Conservation (phyloP, 352 stramenopile genomes). For the Phytophthora syringae region DNA sequence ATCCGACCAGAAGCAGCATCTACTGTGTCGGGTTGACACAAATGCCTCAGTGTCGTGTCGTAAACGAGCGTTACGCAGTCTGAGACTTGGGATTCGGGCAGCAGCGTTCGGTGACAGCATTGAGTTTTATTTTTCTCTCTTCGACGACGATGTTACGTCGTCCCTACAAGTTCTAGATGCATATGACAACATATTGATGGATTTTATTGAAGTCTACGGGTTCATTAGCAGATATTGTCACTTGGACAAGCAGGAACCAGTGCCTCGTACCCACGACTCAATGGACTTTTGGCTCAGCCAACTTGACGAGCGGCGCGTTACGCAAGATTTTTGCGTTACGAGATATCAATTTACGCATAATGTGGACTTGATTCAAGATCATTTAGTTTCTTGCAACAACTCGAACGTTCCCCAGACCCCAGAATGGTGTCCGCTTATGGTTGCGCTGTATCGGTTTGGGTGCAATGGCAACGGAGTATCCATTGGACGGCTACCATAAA, state of each 20-base stretch:
- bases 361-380: conserved; percentile 5
- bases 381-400: conserved; percentile 1
- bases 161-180: background rate
- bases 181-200: background rate
- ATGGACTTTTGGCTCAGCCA: conserved; percentile 8
- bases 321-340: conserved; percentile 9
- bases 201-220: background rate
- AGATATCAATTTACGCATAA: conserved; percentile 3
- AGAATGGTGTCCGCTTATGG: conserved; percentile 8
- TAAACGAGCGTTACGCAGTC: background rate
- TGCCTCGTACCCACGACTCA: conserved; percentile 5
- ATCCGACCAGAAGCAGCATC: background rate
- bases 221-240: conserved; percentile 1
- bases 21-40: background rate
- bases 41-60: background rate
- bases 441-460: conserved; percentile 9
- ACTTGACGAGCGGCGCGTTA: conserved; percentile 6
- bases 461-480: conserved; percentile 11
- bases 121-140: background rate
- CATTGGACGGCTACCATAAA: no score
- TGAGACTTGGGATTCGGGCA: background rate
- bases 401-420: conserved; percentile 5
- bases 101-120: background rate
- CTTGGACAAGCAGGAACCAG: background rate
- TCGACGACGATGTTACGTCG: background rate